Conservation (phyloP, 2,329 filamentous ascomycete species). For the Botrytis squamosa region DNA sequence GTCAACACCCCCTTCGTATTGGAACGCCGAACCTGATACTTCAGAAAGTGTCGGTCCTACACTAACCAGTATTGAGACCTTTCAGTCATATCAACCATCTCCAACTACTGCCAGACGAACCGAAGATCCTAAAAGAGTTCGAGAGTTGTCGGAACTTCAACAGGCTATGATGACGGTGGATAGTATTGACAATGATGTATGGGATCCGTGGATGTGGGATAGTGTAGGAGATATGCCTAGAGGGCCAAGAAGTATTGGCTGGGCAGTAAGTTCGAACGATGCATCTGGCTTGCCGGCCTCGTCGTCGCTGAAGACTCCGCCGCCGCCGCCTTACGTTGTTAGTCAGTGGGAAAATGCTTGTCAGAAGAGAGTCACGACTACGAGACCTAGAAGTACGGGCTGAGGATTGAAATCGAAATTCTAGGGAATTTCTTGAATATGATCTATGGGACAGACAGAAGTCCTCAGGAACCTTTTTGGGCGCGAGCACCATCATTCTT, state of each 20-base stretch:
- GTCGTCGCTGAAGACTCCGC: not conserved
- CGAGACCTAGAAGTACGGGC: constrained; percentile 29
- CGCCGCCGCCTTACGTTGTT: constrained; percentile 35
- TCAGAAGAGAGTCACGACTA: constrained; percentile 4
- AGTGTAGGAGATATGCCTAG: constrained; percentile 31
- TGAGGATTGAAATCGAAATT: constrained; percentile 9
- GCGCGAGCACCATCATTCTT: not conserved
- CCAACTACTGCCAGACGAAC: constrained; percentile 23
- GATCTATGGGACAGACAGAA: too few relatives aligned
- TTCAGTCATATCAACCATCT: not conserved
- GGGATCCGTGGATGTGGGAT: constrained; percentile 35
- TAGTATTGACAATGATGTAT: constrained; percentile 33
- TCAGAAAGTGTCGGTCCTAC: constrained; percentile 2
- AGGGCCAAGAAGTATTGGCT: constrained; percentile 36
- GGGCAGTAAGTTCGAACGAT: constrained; percentile 35
- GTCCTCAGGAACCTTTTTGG: not conserved
- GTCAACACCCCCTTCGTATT: constrained; percentile 37
- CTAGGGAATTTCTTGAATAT: not conserved
- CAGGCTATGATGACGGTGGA: constrained; percentile 40
- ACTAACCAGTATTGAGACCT: not conserved
- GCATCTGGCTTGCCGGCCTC: not conserved
- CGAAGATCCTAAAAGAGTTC: constrained; percentile 36
- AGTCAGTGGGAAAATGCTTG: constrained; percentile 34
- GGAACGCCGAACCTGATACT: constrained; percentile 22
- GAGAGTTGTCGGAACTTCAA: constrained; percentile 36